Percentiles rank a stretch among this genome's conserved stretches.
Evolutionary conservation across 192 early-diverging fungal genomes (phyloP).

Genomic region (Entophlyctis luteolus): DNA sequence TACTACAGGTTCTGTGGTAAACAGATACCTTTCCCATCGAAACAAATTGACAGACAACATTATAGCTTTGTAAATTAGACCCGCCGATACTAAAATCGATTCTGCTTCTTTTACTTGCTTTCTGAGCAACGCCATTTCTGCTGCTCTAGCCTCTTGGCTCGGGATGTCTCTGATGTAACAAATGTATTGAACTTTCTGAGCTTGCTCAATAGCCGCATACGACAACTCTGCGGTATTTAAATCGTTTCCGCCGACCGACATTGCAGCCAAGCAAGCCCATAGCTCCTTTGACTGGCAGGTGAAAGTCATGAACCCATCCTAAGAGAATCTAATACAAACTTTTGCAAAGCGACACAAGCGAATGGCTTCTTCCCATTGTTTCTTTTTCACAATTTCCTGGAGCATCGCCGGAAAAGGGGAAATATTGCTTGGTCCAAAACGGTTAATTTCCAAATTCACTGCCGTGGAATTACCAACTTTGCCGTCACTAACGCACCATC

Average conservation of each 20-base stretch:
- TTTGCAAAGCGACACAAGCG: constrained; percentile 53
- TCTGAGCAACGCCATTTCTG: constrained; percentile 53
- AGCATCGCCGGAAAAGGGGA: constrained; percentile 50
- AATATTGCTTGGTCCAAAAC: constrained; percentile 37
- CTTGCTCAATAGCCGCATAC: constrained; percentile 58
- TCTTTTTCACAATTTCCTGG: constrained; percentile 51
- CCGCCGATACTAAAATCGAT: constrained; percentile 47
- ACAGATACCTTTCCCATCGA: constrained; percentile 55
- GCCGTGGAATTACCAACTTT: constrained; percentile 32
- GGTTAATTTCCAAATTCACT: no score
- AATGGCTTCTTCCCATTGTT: constrained; percentile 63
- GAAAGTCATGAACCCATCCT: neutral
- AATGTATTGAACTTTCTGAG: constrained; percentile 56
- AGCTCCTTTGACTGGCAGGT: constrained; percentile 48
- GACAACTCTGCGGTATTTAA: constrained; percentile 62
- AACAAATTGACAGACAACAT: constrained; percentile 52
- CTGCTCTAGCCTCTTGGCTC: constrained; percentile 43
- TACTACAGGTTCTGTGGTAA: no score
- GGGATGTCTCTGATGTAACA: constrained; percentile 54
- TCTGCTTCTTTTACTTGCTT: constrained; percentile 54
- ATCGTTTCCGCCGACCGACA: constrained; percentile 54
- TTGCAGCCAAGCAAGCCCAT: constrained; percentile 58
- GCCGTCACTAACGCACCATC: constrained; percentile 51
- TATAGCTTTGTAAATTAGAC: constrained; percentile 48
- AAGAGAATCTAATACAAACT: constrained; percentile 10